Conservation (phyloP, 306 rosid species). For the Luffa aegyptiaca region DNA sequence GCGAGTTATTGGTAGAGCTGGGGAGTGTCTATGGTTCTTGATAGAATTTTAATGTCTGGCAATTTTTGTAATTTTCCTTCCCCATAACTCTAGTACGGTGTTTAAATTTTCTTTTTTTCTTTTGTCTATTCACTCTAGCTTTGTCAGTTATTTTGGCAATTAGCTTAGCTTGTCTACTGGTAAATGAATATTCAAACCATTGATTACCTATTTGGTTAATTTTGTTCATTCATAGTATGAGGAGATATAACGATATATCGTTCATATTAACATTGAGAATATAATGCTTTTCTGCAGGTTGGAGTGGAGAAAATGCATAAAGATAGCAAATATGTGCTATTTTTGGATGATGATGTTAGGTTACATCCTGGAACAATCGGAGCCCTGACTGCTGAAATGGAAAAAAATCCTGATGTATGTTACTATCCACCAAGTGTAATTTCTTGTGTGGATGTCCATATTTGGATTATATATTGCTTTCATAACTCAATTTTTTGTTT, state of each 20-base stretch:
- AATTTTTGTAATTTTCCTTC: neutral
- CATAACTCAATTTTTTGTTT: constrained; percentile 9
- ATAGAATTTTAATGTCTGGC: neutral
- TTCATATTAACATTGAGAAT: neutral
- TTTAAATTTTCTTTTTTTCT: neutral
- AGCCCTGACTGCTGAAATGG: constrained; percentile 74
- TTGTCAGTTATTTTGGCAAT: neutral
- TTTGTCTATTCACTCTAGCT: neutral
- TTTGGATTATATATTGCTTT: neutral
- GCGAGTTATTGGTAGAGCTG: neutral
- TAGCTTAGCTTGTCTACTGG: neutral
- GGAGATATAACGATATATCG: neutral
- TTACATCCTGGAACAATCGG: constrained; percentile 97
- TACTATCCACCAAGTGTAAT: neutral
- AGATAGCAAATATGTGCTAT: constrained; percentile 72
- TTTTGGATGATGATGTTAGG: constrained; percentile 93
- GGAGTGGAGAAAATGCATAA: constrained; percentile 91
- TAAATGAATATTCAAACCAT: neutral
- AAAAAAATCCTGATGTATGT: constrained; percentile 77
- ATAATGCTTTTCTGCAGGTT: constrained; percentile 36
- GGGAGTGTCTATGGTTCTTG: neutral
- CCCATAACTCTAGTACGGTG: neutral
- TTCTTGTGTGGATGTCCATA: constrained; percentile 1
- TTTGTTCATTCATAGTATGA: neutral
- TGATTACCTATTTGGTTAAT: neutral